Evolutionary conservation across 192 early-diverging fungal genomes (phyloP), one percentile per base, ranked within the genome.

Genomic region (Allomyces arbusculus): DNA sequence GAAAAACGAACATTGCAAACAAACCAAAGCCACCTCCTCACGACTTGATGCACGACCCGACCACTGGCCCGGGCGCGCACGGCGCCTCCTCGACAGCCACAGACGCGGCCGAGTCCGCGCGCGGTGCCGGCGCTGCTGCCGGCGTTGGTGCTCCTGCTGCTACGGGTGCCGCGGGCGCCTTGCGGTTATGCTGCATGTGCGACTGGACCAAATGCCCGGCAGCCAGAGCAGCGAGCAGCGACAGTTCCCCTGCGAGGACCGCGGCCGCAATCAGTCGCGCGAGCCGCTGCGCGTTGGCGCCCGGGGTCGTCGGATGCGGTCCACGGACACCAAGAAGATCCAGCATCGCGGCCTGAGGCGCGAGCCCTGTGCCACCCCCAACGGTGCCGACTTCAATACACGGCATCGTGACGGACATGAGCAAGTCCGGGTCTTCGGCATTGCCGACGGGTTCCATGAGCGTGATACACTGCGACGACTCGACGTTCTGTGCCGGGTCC

Each of bases 401-500:
- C 1, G 92, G 92, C 92, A 95, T 95, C 1, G 85, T 89, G 70
- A 89, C 90, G 22, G 87, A 89, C 65, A 95, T 88, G 67, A 86
- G 86, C 64, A 95, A 77, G 44, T 23, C 55, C 12, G 45, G 12
- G 45, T 55, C 45, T 8, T 55, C 45, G 1, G 10, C 3, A 7
- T 61, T n/a, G 0, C 9, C 68, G 40, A 73, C 58, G 24, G 87
- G 80, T 75, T 91, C 88, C 92, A 95, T 95, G 69, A 95, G 66
- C 1, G 92, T 95, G 61, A 95, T 92, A 73, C 92, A 95, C 65
- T 84, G 87, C 9, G 90, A 91, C 55, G 84, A 87, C 71, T 95
- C 92, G 23, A 95, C 91, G 67, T 94, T 95, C 74, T 95, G 92
- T 20, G 92, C 92, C 12, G 92, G 92, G 66, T 95, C 92, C 77